A percentile compares a stretch with the other conserved stretches of the same genome.
Evolutionary conservation across 352 stramenopile species (phyloP).

Genomic region (Pythium myriotylum): DNA sequence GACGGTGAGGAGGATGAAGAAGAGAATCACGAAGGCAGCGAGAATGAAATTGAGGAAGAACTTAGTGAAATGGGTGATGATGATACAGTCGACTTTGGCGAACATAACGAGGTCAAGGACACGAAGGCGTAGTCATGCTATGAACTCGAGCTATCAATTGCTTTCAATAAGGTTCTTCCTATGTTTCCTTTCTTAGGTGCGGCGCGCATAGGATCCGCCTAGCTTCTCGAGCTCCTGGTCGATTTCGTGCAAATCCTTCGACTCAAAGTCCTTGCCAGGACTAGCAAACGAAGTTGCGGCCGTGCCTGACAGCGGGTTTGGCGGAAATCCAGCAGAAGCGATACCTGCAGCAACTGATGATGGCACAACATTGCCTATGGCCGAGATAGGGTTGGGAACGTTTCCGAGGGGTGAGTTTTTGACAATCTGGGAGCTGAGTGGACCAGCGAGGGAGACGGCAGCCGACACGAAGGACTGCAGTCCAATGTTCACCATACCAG

Average conservation of each 20-base stretch:
- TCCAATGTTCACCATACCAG: constrained; percentile 77
- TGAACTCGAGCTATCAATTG: too few relatives aligned
- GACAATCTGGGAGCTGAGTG: constrained; percentile 65
- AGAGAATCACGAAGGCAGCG: constrained; percentile 5
- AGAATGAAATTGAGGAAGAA: too few relatives aligned
- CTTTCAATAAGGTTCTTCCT: not conserved
- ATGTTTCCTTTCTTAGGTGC: constrained; percentile 17
- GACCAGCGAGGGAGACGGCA: constrained; percentile 75
- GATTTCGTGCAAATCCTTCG: constrained; percentile 68
- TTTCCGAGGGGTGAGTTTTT: constrained; percentile 63
- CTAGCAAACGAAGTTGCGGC: constrained; percentile 20
- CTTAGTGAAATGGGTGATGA: too few relatives aligned
- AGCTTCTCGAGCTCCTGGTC: constrained; percentile 74
- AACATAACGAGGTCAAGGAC: too few relatives aligned
- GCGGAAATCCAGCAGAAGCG: constrained; percentile 40
- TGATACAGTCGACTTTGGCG: too few relatives aligned
- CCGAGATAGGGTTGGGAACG: constrained; percentile 80
- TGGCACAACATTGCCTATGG: constrained; percentile 53
- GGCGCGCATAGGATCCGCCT: constrained; percentile 37
- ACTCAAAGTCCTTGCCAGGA: constrained; percentile 40
- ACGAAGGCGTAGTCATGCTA: too few relatives aligned
- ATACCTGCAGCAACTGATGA: constrained; percentile 49
- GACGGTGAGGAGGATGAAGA: constrained; percentile 25
- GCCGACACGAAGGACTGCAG: constrained; percentile 79
- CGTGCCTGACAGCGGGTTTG: constrained; percentile 35